Conservation (phyloP, 139 green algal species). For the Picochlorum sp. region DNA sequence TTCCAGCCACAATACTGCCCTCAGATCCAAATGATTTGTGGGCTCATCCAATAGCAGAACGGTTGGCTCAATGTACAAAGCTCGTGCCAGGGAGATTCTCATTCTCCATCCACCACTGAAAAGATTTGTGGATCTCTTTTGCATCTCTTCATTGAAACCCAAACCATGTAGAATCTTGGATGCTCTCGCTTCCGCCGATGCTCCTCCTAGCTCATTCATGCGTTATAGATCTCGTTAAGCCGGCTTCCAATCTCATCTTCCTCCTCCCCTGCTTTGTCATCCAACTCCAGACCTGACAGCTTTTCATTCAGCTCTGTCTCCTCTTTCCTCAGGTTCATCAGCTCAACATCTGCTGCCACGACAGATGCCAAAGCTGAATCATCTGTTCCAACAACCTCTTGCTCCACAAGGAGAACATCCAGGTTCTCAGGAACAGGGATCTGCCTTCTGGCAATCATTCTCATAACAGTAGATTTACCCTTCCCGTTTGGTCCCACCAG, state of each 20-base stretch:
- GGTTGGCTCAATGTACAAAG: slow-evolving; percentile 97
- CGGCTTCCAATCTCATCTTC: slow-evolving; percentile 34
- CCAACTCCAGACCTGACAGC: slow-evolving; percentile 34
- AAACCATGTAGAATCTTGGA: slow-evolving; percentile 97
- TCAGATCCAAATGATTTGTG: slow-evolving; percentile 97
- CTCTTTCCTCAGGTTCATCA: slow-evolving; percentile 80
- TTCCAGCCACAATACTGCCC: slow-evolving; percentile 82
- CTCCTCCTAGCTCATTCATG: slow-evolving; percentile 70
- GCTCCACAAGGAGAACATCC: slow-evolving; percentile 98
- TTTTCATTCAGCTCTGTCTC: slow-evolving; percentile 61
- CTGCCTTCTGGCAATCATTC: slow-evolving; percentile 81
- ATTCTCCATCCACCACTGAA: slow-evolving; percentile 95
- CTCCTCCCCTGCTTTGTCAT: slow-evolving; percentile 26
- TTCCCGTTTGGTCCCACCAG: slow-evolving; percentile 80
- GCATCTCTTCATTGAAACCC: slow-evolving; percentile 81
- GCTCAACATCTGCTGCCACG: slow-evolving; percentile 88
- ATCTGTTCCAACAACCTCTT: slow-evolving; percentile 84
- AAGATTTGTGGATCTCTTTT: slow-evolving; percentile 59
- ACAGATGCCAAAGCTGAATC: slow-evolving; percentile 62
- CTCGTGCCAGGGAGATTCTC: slow-evolving; percentile 96
- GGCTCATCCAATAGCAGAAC: slow-evolving; percentile 97
- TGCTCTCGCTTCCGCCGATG: slow-evolving; percentile 80
- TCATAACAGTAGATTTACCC: slow-evolving; percentile 97
- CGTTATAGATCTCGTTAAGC: slow-evolving; percentile 88
- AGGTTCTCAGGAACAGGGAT: slow-evolving; percentile 93